Base-by-base conservation (phyloP, 2,329 filamentous ascomycete genomes). In the Fusarium miscanthi region DNA sequence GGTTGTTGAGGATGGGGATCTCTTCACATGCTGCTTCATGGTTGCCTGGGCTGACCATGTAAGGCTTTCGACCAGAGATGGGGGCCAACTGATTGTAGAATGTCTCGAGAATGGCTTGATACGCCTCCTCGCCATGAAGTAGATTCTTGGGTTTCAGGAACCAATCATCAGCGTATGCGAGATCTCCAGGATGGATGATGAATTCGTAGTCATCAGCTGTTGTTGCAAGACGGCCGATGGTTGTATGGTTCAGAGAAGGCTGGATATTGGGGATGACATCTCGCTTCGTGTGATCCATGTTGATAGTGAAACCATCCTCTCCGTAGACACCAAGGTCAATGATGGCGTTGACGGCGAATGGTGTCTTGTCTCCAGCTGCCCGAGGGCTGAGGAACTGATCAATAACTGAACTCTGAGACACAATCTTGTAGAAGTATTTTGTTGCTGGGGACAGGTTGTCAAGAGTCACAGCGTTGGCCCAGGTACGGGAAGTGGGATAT, bases 291-390 rank as follows among this genome's bases (percentile, higher is more conserved):
- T 66, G 33, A n/a, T 70, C 66, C 30, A 66, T 66, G 4, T 62
- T 46, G 23, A 70, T 70, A 0, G 67, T 70, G 27, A 70, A 70
- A 1, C 67, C 67, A 31, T 70, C 67, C 30, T 70, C 11, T 2
- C 67, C 67, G 16, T 70, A 70, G 1, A 70, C 67, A 5, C 66
- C 67, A 19, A 70, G 66, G 37, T 70, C 67, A 35, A 70, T 70
- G 2, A 70, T 70, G 2, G 67, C 67, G 9, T 70, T 70, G n/a
- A 70, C 35, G 5, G 67, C 40, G 16, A 70, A 70, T 6, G 66
- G 54, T 0, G 67, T 70, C 13, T 48, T 66, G 11, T 70, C 67
- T 11, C 67, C 67, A 3, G 66, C 49, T 9, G 37, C 25, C 3
- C 67, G 66, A 41, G 67, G 61, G 12, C 67, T 70, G 6, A 70